Evolutionary conservation across 176 grass and related monocot species (phyloP), one percentile per base, ranked within the genome.

Genomic region (Oryza glumipatula): DNA sequence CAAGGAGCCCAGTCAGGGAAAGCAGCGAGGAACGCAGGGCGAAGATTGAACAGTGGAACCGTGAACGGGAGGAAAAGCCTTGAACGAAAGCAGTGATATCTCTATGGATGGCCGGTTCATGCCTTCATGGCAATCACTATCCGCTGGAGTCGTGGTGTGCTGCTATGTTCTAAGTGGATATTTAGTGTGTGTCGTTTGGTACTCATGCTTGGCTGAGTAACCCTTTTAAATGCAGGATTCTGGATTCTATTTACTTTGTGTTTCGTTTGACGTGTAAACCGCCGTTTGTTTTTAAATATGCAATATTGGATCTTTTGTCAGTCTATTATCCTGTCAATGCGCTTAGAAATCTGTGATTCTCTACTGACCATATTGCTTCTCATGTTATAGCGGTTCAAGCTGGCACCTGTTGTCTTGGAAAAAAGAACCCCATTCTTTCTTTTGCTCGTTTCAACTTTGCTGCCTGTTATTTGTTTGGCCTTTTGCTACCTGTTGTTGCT

Each of bases 31-130:
- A 94, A 51, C 84, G 87, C 46, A 88, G 90, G 72, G 89, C 92
- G 6, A 94, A 89, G 84, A 94, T 94, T 41, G 92, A 94, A 44
- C 89, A 94, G 51, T 94, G 89, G 92, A 94, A 94, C 78, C 89
- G 87, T 14, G 89, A 94, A 56, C 71, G 89, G 77, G 92, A 94
- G 76, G 80, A 61, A 68, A 90, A 32, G 30, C 30, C 30, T 32
- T 32, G 30, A 32, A 32, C 30, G 30, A 32, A 32, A 63, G 60
- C 52, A 87, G 75, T 87, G 80, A 90, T 60, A 13, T 39, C 3
- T 68, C 49, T n/a, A 23, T 10, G 21, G 61, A 23, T 10, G 21
- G 47, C 43, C 4, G 3, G 33, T 58, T 21, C 10, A 24, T 5
- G 19, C 64, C 17, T 58, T 21, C 10, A 24, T 5, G 19, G 70